Percentiles rank a stretch among this genome's conserved stretches.
Evolutionary conservation across 129 eudicot species (phyloP).

Genomic region (Daucus carota): DNA sequence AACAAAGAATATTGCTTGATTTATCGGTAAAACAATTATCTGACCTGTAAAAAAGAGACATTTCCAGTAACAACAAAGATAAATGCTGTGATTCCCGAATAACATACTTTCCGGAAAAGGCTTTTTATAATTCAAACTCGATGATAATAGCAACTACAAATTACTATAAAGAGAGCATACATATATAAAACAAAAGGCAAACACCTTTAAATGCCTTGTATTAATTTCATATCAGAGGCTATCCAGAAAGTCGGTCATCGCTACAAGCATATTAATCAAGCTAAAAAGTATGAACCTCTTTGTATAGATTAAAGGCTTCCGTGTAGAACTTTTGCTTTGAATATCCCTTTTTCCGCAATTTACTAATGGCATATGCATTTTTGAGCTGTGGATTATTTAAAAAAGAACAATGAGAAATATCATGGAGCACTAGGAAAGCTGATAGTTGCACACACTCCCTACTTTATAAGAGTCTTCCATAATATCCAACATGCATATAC

Average conservation of each 20-base stretch:
- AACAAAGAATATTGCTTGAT: not conserved
- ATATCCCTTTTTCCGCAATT: conserved; percentile 76
- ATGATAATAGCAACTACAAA: not conserved
- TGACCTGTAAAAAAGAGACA: not conserved
- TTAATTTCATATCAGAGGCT: not conserved
- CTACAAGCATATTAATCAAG: not conserved
- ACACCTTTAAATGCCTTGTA: not conserved
- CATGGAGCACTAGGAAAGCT: not conserved
- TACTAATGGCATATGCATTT: conserved; percentile 80
- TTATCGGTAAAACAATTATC: not conserved
- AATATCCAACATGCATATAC: not conserved
- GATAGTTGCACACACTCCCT: not conserved
- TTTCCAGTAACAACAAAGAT: not conserved
- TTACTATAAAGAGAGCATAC: not conserved
- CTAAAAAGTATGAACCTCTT: conserved; percentile 46
- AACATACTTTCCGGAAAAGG: not conserved
- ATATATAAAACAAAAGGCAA: not conserved
- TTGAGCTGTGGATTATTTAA: conserved; percentile 47
- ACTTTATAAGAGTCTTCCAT: not conserved
- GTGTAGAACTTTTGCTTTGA: conserved; percentile 65
- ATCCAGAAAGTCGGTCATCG: not conserved
- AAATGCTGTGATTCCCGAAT: not conserved
- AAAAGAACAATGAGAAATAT: conserved; percentile 17
- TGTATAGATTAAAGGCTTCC: conserved; percentile 67
- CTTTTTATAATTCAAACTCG: not conserved